Percentiles rank a stretch among this genome's conserved stretches.
phyloP scores from a whole-genome alignment of 345 rosid species.

The Luvunga scandens region DNA sequence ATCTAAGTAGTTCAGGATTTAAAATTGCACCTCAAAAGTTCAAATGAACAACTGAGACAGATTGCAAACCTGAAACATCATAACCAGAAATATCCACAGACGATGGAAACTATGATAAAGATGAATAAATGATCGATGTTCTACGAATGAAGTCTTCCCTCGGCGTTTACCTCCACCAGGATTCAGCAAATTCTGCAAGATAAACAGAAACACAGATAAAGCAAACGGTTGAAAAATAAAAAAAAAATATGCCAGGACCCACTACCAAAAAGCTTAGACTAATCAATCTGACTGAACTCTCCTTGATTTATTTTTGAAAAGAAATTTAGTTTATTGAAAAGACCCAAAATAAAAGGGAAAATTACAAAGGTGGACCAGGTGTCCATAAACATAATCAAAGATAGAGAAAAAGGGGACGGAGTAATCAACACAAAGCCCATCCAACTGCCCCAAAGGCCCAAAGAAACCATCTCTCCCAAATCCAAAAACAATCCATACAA shows the following conservation, averaged over 20 bases:
- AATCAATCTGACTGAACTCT: not conserved
- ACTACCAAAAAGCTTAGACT: not conserved
- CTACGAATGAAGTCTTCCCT: conserved; percentile 97
- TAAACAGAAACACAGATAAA: conserved; percentile 7
- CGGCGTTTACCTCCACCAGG: conserved; percentile 58
- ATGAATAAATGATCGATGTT: conserved; percentile 93
- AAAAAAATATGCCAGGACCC: not conserved
- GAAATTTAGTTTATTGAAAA: too few species aligned
- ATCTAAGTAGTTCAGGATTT: not conserved
- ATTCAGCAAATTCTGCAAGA: conserved; percentile 59
- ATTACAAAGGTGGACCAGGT: not conserved
- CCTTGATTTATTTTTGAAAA: not conserved
- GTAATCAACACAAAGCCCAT: not conserved
- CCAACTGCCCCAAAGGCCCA: not conserved
- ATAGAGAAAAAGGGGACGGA: not conserved
- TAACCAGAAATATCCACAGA: conserved; percentile 88
- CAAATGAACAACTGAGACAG: not conserved
- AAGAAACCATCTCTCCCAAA: not conserved
- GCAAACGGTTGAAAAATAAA: not conserved
- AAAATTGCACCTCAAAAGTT: not conserved
- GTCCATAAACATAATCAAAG: not conserved
- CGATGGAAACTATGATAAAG: conserved; percentile 97
- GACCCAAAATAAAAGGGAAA: not conserved
- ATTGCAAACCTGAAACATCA: conserved; percentile 95
- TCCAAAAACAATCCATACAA: not conserved